Percentiles rank a stretch among this genome's conserved stretches.
These are phyloP conservation scores for Sextonia rubra DNA, from an alignment of 164 flowering plant species.

Conservation along the genomic window DNA sequence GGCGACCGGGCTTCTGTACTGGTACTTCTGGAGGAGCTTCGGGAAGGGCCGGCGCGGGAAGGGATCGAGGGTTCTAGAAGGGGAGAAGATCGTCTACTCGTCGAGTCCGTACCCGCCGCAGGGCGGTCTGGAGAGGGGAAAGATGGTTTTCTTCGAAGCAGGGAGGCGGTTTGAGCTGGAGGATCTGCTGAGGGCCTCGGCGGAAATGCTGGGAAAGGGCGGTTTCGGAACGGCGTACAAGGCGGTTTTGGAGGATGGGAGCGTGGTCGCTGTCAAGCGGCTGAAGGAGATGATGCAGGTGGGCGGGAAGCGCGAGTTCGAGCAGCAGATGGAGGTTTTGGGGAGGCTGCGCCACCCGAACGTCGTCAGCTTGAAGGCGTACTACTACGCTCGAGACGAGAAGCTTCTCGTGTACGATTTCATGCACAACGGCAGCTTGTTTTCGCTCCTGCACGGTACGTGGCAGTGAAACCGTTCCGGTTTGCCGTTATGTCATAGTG, in stretches of 20 bases:
- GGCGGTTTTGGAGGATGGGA: slow-evolving; percentile 77
- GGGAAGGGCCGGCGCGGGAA: slow-evolving; percentile 17
- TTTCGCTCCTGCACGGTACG: slow-evolving; percentile 89
- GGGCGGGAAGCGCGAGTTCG: slow-evolving; percentile 68
- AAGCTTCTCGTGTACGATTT: slow-evolving; percentile 77
- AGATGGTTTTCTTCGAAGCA: slow-evolving; percentile 77
- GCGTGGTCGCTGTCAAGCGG: slow-evolving; percentile 80
- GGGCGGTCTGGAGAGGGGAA: slow-evolving; percentile 51
- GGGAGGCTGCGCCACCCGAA: slow-evolving; percentile 70
- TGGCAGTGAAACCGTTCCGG: not conserved
- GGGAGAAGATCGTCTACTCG: slow-evolving; percentile 67
- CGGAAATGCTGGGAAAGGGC: slow-evolving; percentile 94
- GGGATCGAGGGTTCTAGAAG: slow-evolving; percentile 33
- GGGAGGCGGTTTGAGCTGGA: slow-evolving; percentile 76
- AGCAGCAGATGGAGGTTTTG: slow-evolving; percentile 69
- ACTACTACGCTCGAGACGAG: slow-evolving; percentile 78
- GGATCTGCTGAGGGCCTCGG: slow-evolving; percentile 83
- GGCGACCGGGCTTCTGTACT: slow-evolving; percentile 51
- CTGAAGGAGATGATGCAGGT: slow-evolving; percentile 49
- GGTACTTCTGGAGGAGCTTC: slow-evolving; percentile 59
- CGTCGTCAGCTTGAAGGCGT: slow-evolving; percentile 65
- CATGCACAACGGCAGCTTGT: slow-evolving; percentile 76
- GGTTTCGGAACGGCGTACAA: slow-evolving; percentile 87
- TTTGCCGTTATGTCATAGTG: too few species aligned
- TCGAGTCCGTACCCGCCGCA: slow-evolving; percentile 50